Conservation (phyloP, 2,329 filamentous ascomycete species). For the Aaosphaeria arxii region DNA sequence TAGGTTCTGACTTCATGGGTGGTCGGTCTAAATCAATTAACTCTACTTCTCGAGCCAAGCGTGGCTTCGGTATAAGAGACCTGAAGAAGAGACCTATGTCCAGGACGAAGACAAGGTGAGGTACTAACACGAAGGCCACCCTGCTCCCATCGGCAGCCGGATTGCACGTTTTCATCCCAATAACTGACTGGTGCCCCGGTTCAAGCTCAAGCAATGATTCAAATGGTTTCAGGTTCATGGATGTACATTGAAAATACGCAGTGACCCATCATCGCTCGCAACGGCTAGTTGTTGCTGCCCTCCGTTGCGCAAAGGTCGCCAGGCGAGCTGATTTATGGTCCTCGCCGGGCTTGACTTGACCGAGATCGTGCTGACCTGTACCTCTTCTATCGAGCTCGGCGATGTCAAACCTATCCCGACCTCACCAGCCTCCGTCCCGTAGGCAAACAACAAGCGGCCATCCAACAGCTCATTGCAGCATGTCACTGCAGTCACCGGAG, state of each 20-base stretch:
- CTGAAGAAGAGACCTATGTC: no score
- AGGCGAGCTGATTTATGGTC: slow-evolving; percentile 30
- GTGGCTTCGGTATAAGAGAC: no score
- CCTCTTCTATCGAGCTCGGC: slow-evolving; percentile 10
- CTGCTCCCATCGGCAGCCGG: no score
- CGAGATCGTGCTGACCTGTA: slow-evolving; percentile 11
- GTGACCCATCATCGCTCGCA: slow-evolving; percentile 41
- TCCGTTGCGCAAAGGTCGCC: slow-evolving; percentile 19
- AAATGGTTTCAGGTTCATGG: no score
- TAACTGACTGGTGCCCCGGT: no score
- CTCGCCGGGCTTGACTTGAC: slow-evolving; percentile 19
- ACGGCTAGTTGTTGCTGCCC: slow-evolving; percentile 33
- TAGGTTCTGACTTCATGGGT: no score
- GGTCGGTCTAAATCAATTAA: no score
- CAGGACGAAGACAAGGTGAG: no score
- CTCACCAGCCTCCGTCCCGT: slow-evolving; percentile 31
- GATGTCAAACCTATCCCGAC: slow-evolving; percentile 13
- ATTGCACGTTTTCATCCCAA: no score
- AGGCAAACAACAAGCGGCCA: slow-evolving; percentile 21
- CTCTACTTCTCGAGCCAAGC: no score
- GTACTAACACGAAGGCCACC: no score
- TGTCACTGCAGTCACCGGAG: slow-evolving; percentile 29
- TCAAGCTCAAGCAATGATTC: no score
- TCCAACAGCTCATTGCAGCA: slow-evolving; percentile 6
- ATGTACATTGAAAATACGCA: slow-evolving; percentile 27